phyloP scores from a whole-genome alignment of 179 eudicot genomes.

The Beta lomatogona region DNA sequence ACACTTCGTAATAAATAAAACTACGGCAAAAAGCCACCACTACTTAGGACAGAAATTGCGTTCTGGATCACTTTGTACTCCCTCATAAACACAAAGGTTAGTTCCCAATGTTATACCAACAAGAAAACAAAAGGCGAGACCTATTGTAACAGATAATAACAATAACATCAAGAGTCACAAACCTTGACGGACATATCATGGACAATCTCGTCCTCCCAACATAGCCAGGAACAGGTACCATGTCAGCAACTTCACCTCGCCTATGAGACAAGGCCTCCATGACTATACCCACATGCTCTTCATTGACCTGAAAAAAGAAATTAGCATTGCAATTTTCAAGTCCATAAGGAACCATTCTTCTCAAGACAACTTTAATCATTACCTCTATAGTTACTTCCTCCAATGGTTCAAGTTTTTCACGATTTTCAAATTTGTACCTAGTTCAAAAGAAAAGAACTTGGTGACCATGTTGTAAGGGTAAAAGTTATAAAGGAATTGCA shows the following conservation, averaged over 20 bases:
- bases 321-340: not conserved
- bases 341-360: not conserved
- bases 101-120: not conserved
- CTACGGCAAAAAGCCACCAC: not conserved
- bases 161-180: conserved; percentile 6
- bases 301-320: conserved; percentile 61
- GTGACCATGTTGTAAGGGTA: not conserved
- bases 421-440: conserved; percentile 82
- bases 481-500: not conserved
- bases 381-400: conserved; percentile 99
- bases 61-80: not conserved
- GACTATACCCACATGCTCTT: conserved; percentile 88
- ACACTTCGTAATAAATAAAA: not conserved
- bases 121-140: not conserved
- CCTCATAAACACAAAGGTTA: not conserved
- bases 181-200: conserved; percentile 98
- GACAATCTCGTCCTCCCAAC: conserved; percentile 81
- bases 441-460: conserved; percentile 17
- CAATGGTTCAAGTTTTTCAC: conserved; percentile 84
- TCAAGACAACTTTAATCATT: not conserved
- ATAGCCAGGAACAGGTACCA: conserved; percentile 96
- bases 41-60: not conserved
- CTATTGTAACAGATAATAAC: not conserved
- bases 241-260: conserved; percentile 83
- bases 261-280: conserved; percentile 98